Percentiles rank a stretch among this genome's conserved stretches.
Evolutionary conservation across 164 flowering plant genomes (phyloP).

Genomic region (Litsea cubeba): DNA sequence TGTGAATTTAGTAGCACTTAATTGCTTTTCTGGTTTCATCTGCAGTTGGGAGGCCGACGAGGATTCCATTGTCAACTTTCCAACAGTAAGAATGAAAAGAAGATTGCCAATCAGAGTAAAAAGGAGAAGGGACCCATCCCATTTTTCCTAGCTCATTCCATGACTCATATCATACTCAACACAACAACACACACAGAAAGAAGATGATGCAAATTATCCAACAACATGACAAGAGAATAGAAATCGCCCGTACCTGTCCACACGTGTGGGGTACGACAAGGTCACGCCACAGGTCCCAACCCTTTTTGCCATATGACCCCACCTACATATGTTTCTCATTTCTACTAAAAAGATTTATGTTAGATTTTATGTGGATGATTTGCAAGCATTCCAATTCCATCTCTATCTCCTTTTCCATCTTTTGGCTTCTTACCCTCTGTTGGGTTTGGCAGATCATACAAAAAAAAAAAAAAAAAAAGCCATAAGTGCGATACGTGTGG

Average conservation of each 20-base stretch:
- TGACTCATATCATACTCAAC: no score
- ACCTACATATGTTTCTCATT: not conserved
- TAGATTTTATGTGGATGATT: not conserved
- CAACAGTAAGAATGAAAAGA: constrained; percentile 79
- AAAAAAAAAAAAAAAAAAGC: no score
- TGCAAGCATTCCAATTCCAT: not conserved
- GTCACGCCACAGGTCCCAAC: constrained; percentile 5
- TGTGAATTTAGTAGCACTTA: not conserved
- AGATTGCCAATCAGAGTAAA: constrained; percentile 76
- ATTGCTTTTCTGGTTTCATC: not conserved
- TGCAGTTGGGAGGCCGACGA: constrained; percentile 80
- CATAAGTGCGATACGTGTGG: not conserved
- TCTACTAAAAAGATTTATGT: not conserved
- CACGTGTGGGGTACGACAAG: constrained; percentile 6
- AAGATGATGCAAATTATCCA: not conserved
- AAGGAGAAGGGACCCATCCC: constrained; percentile 8
- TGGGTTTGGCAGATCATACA: constrained; percentile 5
- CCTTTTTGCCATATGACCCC: not conserved
- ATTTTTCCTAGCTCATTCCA: not conserved
- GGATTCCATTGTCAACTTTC: constrained; percentile 74
- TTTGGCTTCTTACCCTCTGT: not conserved
- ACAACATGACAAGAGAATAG: not conserved
- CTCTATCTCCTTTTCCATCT: not conserved
- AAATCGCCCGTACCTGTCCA: not conserved
- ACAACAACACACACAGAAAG: not conserved